Evolutionary conservation across 2,329 filamentous ascomycete genomes (phyloP).

Genomic region (Cordyceps cateniannulata): DNA sequence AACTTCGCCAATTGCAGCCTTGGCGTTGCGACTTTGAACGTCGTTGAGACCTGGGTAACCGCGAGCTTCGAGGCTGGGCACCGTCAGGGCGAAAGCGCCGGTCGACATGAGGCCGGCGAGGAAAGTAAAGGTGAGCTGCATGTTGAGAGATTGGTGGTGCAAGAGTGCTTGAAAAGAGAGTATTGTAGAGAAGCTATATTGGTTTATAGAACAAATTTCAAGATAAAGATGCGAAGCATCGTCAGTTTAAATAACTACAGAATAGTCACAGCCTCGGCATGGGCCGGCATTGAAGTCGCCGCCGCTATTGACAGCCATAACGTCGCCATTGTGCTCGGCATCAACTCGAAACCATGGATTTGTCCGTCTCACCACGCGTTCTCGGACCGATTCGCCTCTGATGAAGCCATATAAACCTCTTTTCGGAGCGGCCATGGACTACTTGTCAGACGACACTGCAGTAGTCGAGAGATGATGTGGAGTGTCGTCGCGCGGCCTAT

Average conservation of each 20-base stretch:
- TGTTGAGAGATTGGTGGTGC: neutral
- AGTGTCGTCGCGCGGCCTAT: neutral
- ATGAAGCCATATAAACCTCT: neutral
- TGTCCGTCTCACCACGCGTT: neutral
- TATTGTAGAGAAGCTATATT: neutral
- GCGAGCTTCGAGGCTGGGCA: neutral
- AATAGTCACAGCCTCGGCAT: neutral
- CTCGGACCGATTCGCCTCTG: neutral
- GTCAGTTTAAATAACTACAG: neutral
- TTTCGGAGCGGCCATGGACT: neutral
- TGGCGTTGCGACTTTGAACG: conserved; percentile 6
- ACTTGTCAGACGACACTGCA: neutral
- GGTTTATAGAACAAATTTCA: too few species aligned
- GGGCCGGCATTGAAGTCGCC: neutral
- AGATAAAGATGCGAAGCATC: neutral
- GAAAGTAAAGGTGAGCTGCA: conserved; percentile 5
- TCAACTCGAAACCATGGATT: neutral
- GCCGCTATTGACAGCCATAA: neutral
- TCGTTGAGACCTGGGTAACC: neutral
- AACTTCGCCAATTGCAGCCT: conserved; percentile 1
- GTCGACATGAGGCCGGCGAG: conserved; percentile 6
- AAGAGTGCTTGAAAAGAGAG: neutral
- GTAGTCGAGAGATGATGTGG: neutral
- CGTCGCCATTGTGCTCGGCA: neutral
- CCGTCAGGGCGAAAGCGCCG: neutral